Percentiles rank a stretch among this genome's conserved stretches.
phyloP scores from a whole-genome alignment of 2,329 filamentous ascomycete genomes.

The Scopulariopsis brevicaulis region DNA sequence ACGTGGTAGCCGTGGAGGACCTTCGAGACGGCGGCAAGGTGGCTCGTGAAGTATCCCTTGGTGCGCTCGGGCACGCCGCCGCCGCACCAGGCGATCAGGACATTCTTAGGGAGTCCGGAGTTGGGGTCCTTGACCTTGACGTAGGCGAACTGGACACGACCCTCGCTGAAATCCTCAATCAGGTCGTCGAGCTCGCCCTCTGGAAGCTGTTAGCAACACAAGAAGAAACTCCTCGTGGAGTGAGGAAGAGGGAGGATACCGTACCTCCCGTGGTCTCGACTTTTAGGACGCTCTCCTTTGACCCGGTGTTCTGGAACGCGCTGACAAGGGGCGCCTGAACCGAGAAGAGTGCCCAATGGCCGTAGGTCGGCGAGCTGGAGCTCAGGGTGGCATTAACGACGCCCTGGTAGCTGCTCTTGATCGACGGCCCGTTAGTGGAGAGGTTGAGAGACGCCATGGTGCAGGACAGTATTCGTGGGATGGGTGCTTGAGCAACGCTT shows the following conservation, averaged over 20 bases:
- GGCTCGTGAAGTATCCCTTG: constrained; percentile 97
- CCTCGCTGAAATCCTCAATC: constrained; percentile 93
- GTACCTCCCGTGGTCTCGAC: constrained; percentile 86
- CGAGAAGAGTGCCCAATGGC: constrained; percentile 87
- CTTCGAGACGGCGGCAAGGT: constrained; percentile 80
- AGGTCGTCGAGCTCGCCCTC: constrained; percentile 86
- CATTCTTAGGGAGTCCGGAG: constrained; percentile 75
- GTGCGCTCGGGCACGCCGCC: constrained; percentile 96
- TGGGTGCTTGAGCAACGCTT: neutral
- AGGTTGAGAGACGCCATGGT: constrained; percentile 71
- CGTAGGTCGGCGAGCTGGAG: constrained; percentile 66
- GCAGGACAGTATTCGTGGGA: constrained; percentile 1
- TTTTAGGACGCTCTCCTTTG: constrained; percentile 91
- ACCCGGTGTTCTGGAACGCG: constrained; percentile 71
- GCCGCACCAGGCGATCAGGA: constrained; percentile 93
- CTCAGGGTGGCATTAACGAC: constrained; percentile 42
- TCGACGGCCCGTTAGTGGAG: constrained; percentile 69
- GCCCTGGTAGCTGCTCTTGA: constrained; percentile 66
- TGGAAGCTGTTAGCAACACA: constrained; percentile 20
- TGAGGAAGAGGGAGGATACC: neutral
- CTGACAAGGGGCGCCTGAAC: constrained; percentile 87
- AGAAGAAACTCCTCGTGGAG: neutral
- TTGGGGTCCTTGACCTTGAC: constrained; percentile 96
- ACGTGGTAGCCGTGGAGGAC: constrained; percentile 95
- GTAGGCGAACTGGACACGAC: constrained; percentile 92